These are phyloP conservation scores for Puccinellia tenuiflora DNA, from an alignment of 176 grass and related monocot genomes.

Conservation along the genomic window DNA sequence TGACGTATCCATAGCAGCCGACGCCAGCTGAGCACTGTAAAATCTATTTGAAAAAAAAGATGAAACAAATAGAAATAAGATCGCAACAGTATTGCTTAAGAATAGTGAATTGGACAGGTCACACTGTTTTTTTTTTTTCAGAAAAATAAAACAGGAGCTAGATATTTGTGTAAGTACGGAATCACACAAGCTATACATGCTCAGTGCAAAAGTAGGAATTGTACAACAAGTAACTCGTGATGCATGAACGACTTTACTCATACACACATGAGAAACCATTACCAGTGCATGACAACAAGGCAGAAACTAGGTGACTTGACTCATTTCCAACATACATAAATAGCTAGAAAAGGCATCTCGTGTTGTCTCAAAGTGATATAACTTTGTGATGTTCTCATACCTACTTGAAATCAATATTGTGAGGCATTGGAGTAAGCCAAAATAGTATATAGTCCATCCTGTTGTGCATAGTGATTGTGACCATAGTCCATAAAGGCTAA, in stretches of 20 bases:
- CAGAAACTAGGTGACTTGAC: not conserved
- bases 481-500: fast-evolving
- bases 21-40: too few relatives aligned
- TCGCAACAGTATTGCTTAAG: not conserved
- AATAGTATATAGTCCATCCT: not conserved
- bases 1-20: too few relatives aligned
- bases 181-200: not conserved
- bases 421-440: not conserved
- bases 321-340: not conserved
- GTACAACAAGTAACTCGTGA: not conserved
- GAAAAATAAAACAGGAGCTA: not conserved
- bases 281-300: not conserved
- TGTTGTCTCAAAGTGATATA: not conserved
- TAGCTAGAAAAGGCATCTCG: not conserved
- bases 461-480: not conserved
- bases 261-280: not conserved
- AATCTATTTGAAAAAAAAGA: too few relatives aligned
- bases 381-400: not conserved
- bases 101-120: not conserved
- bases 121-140: not conserved
- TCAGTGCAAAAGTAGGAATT: not conserved
- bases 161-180: not conserved
- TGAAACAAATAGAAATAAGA: too few relatives aligned
- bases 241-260: not conserved
- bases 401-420: not conserved